phyloP scores from a whole-genome alignment of 768 basidiomycete species.

The Coprinellus micaceus region DNA sequence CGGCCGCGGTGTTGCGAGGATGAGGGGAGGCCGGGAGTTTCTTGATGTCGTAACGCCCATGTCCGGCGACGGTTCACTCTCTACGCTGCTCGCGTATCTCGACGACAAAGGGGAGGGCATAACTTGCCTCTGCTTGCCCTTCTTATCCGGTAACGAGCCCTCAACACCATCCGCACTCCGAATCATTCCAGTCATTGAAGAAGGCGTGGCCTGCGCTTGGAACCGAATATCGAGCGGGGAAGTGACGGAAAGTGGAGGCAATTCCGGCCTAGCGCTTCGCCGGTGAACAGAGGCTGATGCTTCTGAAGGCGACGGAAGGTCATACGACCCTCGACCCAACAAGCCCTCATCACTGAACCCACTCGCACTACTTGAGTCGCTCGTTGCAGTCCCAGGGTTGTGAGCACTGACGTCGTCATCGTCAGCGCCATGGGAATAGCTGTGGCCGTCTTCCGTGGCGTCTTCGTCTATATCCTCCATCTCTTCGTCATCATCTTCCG shows the following conservation, averaged over 20 bases:
- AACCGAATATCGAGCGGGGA: constrained; percentile 5
- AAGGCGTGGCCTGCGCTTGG: neutral
- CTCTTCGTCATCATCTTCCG: constrained; percentile 29
- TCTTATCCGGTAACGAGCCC: neutral
- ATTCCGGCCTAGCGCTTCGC: neutral
- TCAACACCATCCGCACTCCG: neutral
- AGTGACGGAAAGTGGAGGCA: neutral
- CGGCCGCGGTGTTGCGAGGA: constrained; percentile 3
- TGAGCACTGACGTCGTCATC: constrained; percentile 20
- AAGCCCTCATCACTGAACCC: constrained; percentile 11
- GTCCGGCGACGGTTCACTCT: neutral
- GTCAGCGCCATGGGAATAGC: neutral
- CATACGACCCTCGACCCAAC: constrained; percentile 6
- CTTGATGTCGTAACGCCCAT: neutral
- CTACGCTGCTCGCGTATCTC: neutral
- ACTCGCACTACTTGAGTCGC: neutral
- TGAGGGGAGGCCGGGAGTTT: neutral
- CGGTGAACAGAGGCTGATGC: neutral
- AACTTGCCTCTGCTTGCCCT: constrained; percentile 7
- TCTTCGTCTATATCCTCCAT: constrained; percentile 35
- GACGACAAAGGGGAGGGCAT: neutral
- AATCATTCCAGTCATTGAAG: neutral
- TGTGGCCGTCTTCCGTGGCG: constrained; percentile 27
- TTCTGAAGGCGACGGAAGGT: neutral
- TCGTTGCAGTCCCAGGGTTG: constrained; percentile 21